phyloP scores from a whole-genome alignment of 23 red algal species.

The Gracilaria vermiculophylla region DNA sequence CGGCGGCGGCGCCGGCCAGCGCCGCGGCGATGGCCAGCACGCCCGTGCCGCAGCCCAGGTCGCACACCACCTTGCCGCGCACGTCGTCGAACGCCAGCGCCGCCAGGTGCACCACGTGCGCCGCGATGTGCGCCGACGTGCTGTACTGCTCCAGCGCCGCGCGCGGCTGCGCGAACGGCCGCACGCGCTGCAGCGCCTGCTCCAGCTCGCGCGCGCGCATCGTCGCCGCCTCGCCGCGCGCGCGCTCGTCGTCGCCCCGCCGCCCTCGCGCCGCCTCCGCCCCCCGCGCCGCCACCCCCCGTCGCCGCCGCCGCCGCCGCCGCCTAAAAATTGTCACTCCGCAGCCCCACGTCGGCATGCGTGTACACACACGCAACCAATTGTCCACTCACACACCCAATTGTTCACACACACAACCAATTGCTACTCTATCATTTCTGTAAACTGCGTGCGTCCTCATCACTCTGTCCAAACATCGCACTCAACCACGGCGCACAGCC shows the following conservation, averaged over 20 bases:
- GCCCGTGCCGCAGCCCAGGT: conserved; percentile 93
- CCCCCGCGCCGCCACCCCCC: not conserved
- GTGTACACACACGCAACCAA: too few species aligned
- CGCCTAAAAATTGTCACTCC: too few species aligned
- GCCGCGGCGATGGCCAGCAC: conserved; percentile 62
- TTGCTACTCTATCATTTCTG: too few species aligned
- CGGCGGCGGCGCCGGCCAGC: conserved; percentile 13
- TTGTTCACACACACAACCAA: too few species aligned
- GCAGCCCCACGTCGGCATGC: not conserved
- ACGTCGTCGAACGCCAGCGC: conserved; percentile 57
- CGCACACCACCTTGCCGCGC: conserved; percentile 33
- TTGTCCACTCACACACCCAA: too few species aligned
- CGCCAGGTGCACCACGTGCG: conserved; percentile 58
- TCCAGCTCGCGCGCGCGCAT: conserved; percentile 74
- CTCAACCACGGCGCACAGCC: too few species aligned
- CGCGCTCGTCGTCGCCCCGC: not conserved
- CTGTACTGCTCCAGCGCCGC: conserved; percentile 90
- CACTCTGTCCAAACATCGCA: too few species aligned
- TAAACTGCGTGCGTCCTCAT: too few species aligned
- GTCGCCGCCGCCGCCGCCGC: too few species aligned
- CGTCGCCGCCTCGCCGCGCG: not conserved
- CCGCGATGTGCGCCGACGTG: conserved; percentile 89
- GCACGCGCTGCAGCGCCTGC: conserved; percentile 18
- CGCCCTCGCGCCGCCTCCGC: not conserved
- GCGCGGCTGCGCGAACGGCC: conserved; percentile 43